Evolutionary conservation across 2,329 filamentous ascomycete species (phyloP).

Genomic region (Chaetomium strumarium): DNA sequence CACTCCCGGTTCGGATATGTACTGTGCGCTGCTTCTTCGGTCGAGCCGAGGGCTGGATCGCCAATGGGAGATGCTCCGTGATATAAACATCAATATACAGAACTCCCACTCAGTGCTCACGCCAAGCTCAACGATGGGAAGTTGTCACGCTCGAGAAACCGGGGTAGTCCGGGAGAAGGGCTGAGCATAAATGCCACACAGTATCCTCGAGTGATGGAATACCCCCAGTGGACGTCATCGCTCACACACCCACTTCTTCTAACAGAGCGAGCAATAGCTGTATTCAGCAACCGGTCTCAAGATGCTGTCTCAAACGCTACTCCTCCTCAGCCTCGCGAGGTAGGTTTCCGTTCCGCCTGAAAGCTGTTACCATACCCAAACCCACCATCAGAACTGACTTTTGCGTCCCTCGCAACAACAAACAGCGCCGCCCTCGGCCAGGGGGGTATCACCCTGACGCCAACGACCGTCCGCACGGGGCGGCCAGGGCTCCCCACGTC

Average conservation of each 20-base stretch:
- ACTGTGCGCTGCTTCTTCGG: not conserved
- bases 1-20: not conserved
- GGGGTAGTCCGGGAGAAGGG: not conserved
- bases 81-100: constrained; percentile 20
- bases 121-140: not conserved
- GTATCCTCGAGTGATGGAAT: not conserved
- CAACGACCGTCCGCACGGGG: constrained; percentile 20
- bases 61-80: constrained; percentile 18
- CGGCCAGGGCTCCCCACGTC: constrained; percentile 2
- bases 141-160: not conserved
- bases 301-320: constrained; percentile 15
- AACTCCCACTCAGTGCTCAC: not conserved
- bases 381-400: not conserved
- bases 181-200: constrained; percentile 3
- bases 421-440: constrained; percentile 20
- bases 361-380: not conserved
- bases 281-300: too few species aligned
- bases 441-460: constrained; percentile 18
- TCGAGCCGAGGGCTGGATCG: not conserved
- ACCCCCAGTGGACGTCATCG: not conserved
- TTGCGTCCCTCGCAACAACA: constrained; percentile 1
- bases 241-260: too few species aligned
- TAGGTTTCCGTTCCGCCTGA: constrained; percentile 2
- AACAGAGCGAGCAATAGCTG: too few species aligned
- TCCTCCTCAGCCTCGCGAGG: constrained; percentile 15